Evolutionary conservation across 169 alveolate species (phyloP).

Genomic region (Pseudocohnilembus persalinus): DNA sequence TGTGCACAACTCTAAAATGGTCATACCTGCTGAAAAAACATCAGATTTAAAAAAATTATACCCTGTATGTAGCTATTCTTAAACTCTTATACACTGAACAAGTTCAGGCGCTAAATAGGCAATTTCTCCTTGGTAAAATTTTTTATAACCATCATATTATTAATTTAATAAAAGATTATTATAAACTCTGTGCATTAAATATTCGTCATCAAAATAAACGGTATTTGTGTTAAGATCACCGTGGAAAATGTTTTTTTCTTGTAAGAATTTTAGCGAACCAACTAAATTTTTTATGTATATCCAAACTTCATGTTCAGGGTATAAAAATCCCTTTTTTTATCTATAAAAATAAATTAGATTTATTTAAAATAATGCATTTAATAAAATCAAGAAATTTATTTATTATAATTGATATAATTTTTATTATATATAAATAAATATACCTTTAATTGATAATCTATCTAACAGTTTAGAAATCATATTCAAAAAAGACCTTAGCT

Average conservation of each 20-base stretch:
- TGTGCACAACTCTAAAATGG: background rate
- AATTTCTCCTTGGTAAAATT: background rate
- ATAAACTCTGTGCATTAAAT: background rate
- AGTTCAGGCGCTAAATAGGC: background rate
- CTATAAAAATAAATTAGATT: background rate
- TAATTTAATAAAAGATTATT: background rate
- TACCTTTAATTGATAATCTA: background rate
- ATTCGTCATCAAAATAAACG: background rate
- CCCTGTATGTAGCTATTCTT: background rate
- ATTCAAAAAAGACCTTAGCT: background rate
- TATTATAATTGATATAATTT: no score
- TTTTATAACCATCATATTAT: background rate
- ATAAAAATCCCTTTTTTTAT: background rate
- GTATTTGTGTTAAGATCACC: background rate
- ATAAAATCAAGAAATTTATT: no score
- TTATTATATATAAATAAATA: no score
- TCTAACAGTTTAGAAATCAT: background rate
- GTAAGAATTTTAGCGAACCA: background rate
- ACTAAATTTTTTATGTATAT: no score
- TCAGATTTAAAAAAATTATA: background rate
- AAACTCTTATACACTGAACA: background rate
- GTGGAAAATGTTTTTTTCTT: background rate
- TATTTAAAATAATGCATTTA: no score
- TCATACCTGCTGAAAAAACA: background rate
- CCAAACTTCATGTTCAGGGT: background rate